These are phyloP conservation scores for Rhodotorula sp. DNA, from an alignment of 1,284 basidiomycete species.

Conservation along the genomic window DNA sequence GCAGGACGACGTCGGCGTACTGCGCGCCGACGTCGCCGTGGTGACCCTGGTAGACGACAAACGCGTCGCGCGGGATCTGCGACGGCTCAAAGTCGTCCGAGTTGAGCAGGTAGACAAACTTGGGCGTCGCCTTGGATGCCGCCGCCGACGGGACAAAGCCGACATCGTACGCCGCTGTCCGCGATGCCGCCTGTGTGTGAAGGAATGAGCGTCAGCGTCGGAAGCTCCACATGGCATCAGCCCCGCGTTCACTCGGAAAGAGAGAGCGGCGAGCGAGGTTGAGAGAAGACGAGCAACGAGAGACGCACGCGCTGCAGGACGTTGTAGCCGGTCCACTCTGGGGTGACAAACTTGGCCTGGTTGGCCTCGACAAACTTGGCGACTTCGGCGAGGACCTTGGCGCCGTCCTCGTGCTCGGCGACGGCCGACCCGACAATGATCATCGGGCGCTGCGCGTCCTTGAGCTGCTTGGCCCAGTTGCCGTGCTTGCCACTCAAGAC, in stretches of 20 bases:
- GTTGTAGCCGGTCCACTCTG: slow-evolving; percentile 95
- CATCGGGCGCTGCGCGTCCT: slow-evolving; percentile 85
- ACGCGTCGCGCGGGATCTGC: slow-evolving; percentile 88
- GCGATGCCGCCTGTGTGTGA: slow-evolving; percentile 66
- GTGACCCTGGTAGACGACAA: slow-evolving; percentile 99
- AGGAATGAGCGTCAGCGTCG: neutral
- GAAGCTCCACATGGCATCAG: too few relatives aligned
- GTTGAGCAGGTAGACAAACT: slow-evolving; percentile 96
- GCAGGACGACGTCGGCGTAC: slow-evolving; percentile 92
- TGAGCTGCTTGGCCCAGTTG: slow-evolving; percentile 80
- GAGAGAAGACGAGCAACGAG: neutral
- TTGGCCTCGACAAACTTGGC: slow-evolving; percentile 78
- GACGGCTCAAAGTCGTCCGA: slow-evolving; percentile 90
- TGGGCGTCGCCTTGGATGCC: slow-evolving; percentile 74
- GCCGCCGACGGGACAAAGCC: slow-evolving; percentile 84
- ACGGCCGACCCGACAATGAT: slow-evolving; percentile 90
- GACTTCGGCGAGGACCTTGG: slow-evolving; percentile 73
- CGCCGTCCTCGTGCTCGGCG: slow-evolving; percentile 81
- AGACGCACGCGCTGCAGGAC: slow-evolving; percentile 81
- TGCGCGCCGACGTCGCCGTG: slow-evolving; percentile 97
- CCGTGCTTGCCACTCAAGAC: slow-evolving; percentile 58
- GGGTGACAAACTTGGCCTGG: slow-evolving; percentile 71
- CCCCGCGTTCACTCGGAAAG: too few relatives aligned
- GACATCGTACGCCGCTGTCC: slow-evolving; percentile 92
- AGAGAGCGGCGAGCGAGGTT: neutral